Evolutionary conservation across 2,329 filamentous ascomycete genomes (phyloP).

Genomic region (Botrytis sinoallii): DNA sequence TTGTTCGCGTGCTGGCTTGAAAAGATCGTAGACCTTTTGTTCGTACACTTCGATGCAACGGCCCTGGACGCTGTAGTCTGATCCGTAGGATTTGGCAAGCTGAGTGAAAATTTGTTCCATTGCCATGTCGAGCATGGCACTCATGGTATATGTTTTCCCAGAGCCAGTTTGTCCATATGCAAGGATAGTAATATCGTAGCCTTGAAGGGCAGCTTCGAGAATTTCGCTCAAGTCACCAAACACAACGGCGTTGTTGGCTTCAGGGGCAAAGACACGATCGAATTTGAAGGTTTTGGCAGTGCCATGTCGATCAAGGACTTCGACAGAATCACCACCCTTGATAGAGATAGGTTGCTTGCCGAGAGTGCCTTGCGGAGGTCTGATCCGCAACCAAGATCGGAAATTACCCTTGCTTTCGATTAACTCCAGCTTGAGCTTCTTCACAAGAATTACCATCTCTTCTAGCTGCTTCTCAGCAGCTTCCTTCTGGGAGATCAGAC

Average conservation of each 20-base stretch:
- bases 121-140: conserved; percentile 88
- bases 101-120: conserved; percentile 89
- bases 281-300: conserved; percentile 86
- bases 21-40: conserved; percentile 88
- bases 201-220: conserved; percentile 91
- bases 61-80: conserved; percentile 80
- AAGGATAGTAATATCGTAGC: conserved; percentile 98
- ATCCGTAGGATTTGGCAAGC: conserved; percentile 87
- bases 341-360: background rate
- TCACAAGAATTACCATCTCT: background rate
- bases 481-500: background rate
- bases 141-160: conserved; percentile 97
- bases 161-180: conserved; percentile 97
- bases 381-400: background rate
- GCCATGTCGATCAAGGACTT: conserved; percentile 35
- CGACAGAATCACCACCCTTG: background rate
- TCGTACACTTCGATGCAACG: conserved; percentile 98
- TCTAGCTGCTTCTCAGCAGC: background rate
- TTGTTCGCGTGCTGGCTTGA: conserved; percentile 49
- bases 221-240: conserved; percentile 97
- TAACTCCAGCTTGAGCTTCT: background rate
- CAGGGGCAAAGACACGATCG: conserved; percentile 84
- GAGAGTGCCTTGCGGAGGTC: background rate
- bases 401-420: conserved; percentile 2
- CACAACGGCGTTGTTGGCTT: conserved; percentile 74